phyloP scores from a whole-genome alignment of 2,329 filamentous ascomycete species.

The Coniochaeta ligniaria region DNA sequence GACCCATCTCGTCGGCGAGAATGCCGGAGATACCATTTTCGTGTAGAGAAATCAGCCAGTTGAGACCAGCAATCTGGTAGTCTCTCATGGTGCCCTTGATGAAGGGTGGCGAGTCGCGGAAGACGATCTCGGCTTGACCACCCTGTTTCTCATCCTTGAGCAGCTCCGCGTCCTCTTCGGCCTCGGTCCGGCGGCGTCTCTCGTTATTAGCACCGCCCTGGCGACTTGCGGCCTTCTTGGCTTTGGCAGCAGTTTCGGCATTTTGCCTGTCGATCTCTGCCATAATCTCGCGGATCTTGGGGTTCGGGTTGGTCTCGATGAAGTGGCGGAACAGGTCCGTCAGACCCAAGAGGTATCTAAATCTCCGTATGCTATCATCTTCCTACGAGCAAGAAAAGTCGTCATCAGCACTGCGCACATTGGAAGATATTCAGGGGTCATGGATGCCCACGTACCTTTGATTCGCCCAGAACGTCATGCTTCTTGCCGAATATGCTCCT shows the following conservation, averaged over 20 bases:
- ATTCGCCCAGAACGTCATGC: constrained; percentile 84
- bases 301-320: constrained; percentile 95
- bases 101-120: constrained; percentile 88
- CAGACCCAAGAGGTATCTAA: constrained; percentile 87
- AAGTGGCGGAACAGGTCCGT: constrained; percentile 98
- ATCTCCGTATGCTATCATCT: constrained; percentile 89
- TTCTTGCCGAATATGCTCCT: constrained; percentile 94
- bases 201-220: constrained; percentile 79
- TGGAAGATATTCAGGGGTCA: not conserved
- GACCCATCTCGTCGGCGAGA: constrained; percentile 95
- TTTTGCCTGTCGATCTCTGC: constrained; percentile 92
- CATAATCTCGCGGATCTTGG: constrained; percentile 90
- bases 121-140: constrained; percentile 78
- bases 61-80: constrained; percentile 91
- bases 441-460: constrained; percentile 58
- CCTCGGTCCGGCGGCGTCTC: constrained; percentile 81
- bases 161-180: constrained; percentile 92
- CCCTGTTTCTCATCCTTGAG: constrained; percentile 83
- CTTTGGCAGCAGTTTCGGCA: constrained; percentile 53
- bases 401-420: not conserved
- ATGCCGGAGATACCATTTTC: constrained; percentile 99
- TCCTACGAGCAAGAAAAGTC: constrained; percentile 46
- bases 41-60: constrained; percentile 95
- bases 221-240: constrained; percentile 67
- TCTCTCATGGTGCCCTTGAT: constrained; percentile 88